Percentiles rank a stretch among this genome's conserved stretches.
These are phyloP conservation scores for Zygosaccharomyces sapae DNA, from an alignment of 1,139 yeast genomes.

Conservation along the genomic window DNA sequence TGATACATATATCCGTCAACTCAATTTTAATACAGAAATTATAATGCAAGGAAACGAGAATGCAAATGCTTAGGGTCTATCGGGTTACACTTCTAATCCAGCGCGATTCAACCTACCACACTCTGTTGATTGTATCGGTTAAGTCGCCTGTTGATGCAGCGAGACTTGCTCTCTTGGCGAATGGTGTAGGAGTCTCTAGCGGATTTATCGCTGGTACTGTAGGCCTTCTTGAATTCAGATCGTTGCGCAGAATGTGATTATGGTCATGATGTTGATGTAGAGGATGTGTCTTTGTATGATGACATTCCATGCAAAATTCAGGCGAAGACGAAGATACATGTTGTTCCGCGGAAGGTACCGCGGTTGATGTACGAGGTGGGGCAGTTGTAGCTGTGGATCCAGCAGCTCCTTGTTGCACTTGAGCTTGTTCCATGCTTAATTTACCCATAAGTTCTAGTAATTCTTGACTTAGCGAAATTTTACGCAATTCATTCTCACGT, in stretches of 20 bases:
- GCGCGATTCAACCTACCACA: conserved; percentile 8
- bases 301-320: conserved; percentile 14
- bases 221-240: conserved; percentile 1
- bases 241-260: background rate
- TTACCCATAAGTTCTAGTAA: conserved; percentile 24
- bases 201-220: conserved; percentile 11
- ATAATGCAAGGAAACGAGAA: background rate
- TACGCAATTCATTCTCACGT: conserved; percentile 33
- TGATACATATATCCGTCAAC: background rate
- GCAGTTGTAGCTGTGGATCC: no score
- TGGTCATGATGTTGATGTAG: conserved; percentile 5
- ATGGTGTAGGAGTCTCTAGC: conserved; percentile 16
- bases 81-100: background rate
- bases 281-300: conserved; percentile 5
- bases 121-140: conserved; percentile 14
- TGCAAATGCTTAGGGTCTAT: background rate
- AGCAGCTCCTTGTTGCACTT: background rate
- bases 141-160: conserved; percentile 6
- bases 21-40: background rate
- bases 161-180: conserved; percentile 11
- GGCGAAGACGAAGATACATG: conserved; percentile 6
- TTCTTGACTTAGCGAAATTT: conserved; percentile 30
- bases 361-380: background rate
- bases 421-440: conserved; percentile 12
- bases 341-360: conserved; percentile 2